These are phyloP conservation scores for Moringa oleifera DNA, from an alignment of 345 rosid genomes.

Conservation along the genomic window DNA sequence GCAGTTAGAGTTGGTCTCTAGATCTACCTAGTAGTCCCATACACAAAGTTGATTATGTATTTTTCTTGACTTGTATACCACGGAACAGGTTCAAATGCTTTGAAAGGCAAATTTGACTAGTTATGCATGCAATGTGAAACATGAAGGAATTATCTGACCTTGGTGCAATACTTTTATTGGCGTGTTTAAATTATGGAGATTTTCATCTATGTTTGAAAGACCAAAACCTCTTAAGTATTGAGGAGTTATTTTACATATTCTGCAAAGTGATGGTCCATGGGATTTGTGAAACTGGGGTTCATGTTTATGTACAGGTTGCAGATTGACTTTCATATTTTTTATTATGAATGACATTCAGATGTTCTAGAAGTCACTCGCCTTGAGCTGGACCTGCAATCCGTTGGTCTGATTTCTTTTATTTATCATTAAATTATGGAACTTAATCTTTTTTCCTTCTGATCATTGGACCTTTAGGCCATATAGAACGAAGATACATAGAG, in stretches of 20 bases:
- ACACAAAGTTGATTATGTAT: background rate
- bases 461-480: constrained; percentile 52
- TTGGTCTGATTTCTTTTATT: background rate
- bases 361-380: too few species aligned
- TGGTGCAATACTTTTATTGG: background rate
- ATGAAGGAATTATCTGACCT: too few species aligned
- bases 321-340: background rate
- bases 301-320: background rate
- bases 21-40: background rate
- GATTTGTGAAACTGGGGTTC: background rate
- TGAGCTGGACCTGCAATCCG: background rate
- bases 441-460: constrained; percentile 5
- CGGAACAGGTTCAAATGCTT: background rate
- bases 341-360: background rate
- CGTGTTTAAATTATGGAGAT: background rate
- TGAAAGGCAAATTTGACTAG: background rate
- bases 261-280: background rate
- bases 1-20: background rate
- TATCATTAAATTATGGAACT: background rate
- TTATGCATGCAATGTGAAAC: background rate
- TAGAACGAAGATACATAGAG: constrained; percentile 84
- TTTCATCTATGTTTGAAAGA: background rate
- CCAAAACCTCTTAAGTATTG: background rate
- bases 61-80: background rate
- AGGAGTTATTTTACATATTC: background rate